Percentiles rank a stretch among this genome's conserved stretches.
Conservation (phyloP, 2,329 filamentous ascomycete species). For the Colletotrichum nymphaeae region DNA sequence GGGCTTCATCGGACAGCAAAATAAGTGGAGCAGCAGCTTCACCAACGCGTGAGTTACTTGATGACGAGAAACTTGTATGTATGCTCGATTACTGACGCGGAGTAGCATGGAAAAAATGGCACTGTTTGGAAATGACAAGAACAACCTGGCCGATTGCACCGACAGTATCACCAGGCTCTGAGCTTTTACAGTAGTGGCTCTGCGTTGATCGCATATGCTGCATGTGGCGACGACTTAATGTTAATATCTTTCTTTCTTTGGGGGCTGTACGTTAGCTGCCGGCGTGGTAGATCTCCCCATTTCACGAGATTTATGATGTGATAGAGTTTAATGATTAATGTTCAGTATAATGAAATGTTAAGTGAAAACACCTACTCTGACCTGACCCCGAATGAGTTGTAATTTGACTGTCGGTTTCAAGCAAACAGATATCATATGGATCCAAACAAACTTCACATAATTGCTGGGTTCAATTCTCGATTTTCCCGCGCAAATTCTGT, state of each 20-base stretch:
- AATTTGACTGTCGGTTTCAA: too few relatives aligned
- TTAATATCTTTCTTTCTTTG: not conserved
- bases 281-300: not conserved
- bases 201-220: not conserved
- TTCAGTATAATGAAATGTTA: not conserved
- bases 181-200: not conserved
- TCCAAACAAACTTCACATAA: too few relatives aligned
- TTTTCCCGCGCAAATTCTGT: too few relatives aligned
- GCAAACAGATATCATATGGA: too few relatives aligned
- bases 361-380: too few relatives aligned
- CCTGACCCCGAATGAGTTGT: too few relatives aligned
- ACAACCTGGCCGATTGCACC: constrained; percentile 64
- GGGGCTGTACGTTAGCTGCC: not conserved
- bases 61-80: constrained; percentile 52
- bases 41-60: constrained; percentile 45
- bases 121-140: constrained; percentile 67
- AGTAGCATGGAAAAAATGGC: constrained; percentile 51
- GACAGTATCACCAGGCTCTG: constrained; percentile 7
- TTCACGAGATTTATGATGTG: not conserved
- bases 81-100: constrained; percentile 50
- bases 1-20: constrained; percentile 52
- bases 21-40: constrained; percentile 28
- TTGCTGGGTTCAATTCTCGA: too few relatives aligned
- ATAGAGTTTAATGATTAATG: not conserved
- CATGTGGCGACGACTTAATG: not conserved